Evolutionary conservation across 495 filamentous ascomycete species (phyloP).

Genomic region (Barbatosphaeria neglecta): DNA sequence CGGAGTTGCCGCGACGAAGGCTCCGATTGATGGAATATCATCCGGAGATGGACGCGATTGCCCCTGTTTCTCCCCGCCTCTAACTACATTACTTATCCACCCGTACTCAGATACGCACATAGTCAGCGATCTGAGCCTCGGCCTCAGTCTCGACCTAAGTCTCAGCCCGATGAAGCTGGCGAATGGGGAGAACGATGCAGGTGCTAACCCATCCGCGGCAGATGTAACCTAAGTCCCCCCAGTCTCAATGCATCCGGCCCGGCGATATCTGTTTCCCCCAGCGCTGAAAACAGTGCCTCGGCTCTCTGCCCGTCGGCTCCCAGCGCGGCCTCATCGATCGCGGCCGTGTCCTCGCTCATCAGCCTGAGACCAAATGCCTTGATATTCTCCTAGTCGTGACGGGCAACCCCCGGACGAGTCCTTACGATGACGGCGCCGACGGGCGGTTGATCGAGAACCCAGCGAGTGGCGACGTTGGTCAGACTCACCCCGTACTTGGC

Average conservation of each 20-base stretch:
- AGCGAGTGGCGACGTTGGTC: conserved; percentile 25
- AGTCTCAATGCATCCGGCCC: conserved; percentile 15
- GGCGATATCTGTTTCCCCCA: conserved; percentile 32
- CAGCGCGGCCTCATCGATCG: conserved; percentile 13
- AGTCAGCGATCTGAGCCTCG: no score
- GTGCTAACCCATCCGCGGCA: no score
- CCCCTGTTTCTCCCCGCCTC: no score
- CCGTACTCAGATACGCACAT: no score
- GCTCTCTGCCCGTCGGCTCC: conserved; percentile 8
- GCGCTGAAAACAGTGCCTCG: conserved; percentile 15
- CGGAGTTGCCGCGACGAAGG: no score
- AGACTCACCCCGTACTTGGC: conserved; percentile 19
- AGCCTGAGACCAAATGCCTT: conserved; percentile 20
- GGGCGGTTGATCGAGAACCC: conserved; percentile 26
- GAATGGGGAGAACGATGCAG: no score
- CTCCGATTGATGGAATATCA: not conserved
- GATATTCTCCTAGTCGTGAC: conserved; percentile 24
- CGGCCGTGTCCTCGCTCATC: conserved; percentile 12
- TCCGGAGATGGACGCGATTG: no score
- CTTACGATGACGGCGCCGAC: conserved; percentile 32
- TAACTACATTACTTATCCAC: no score
- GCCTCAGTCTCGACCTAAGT: no score
- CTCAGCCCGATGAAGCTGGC: no score
- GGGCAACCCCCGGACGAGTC: conserved; percentile 23
- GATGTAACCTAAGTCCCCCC: no score